These are phyloP conservation scores for Brassica napus DNA, from an alignment of 345 rosid genomes.

Conservation along the genomic window Da-Ae NC_063437.1:16680501-16681000, in stretches of 20 bases:
- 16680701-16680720: constrained; percentile 17
- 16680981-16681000: too few relatives aligned
- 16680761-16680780: background rate
- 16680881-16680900: too few relatives aligned
- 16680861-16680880: background rate
- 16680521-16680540: background rate
- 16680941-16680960: too few relatives aligned
- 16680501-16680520: background rate
- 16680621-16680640: background rate
- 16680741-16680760: constrained; percentile 19
- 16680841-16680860: background rate
- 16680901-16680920: too few relatives aligned
- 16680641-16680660: background rate
- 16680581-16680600: background rate
- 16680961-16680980: too few relatives aligned
- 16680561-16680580: background rate
- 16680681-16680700: constrained; percentile 33
- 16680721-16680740: constrained; percentile 11
- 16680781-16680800: background rate
- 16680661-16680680: constrained; percentile 9
- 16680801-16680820: background rate
- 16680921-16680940: too few relatives aligned
- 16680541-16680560: background rate
- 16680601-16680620: background rate
- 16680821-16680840: background rate